Evolutionary conservation across 768 basidiomycete species (phyloP).

Genomic region (Cyclocybe cylindracea): DNA sequence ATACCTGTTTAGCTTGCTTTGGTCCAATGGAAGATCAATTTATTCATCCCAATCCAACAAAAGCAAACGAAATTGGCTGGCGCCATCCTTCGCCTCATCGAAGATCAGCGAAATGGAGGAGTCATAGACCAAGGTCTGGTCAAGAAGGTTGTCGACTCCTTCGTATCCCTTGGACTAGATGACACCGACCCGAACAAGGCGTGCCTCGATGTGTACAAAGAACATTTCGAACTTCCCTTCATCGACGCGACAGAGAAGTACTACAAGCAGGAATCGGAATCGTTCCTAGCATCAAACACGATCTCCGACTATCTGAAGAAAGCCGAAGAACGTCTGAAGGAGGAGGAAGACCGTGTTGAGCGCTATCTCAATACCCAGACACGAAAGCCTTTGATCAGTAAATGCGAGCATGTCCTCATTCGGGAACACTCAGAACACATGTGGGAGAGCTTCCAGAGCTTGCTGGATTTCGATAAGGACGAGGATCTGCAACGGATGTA

Average conservation of each 20-base stretch:
- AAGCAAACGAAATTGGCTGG: slow-evolving; percentile 81
- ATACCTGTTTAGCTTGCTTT: slow-evolving; percentile 72
- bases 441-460: slow-evolving; percentile 90
- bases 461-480: slow-evolving; percentile 92
- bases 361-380: slow-evolving; percentile 90
- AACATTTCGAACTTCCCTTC: slow-evolving; percentile 89
- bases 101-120: slow-evolving; percentile 92
- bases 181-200: slow-evolving; percentile 90
- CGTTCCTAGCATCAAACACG: slow-evolving; percentile 85
- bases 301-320: slow-evolving; percentile 95
- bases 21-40: slow-evolving; percentile 92
- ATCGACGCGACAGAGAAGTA: slow-evolving; percentile 86
- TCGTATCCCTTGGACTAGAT: slow-evolving; percentile 93
- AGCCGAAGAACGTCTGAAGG: slow-evolving; percentile 87
- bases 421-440: slow-evolving; percentile 80
- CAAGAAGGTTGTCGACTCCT: slow-evolving; percentile 93
- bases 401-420: slow-evolving; percentile 93
- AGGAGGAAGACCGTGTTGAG: slow-evolving; percentile 96
- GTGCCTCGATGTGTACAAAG: slow-evolving; percentile 90
- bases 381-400: slow-evolving; percentile 73
- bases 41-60: slow-evolving; percentile 87
- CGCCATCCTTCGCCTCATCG: slow-evolving; percentile 87
- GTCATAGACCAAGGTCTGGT: slow-evolving; percentile 90
- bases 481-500: slow-evolving; percentile 97
- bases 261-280: slow-evolving; percentile 89